These are phyloP conservation scores for Balamuthia mandrillaris DNA, from an alignment of 208 protist genomes.

Conservation along the genomic window DNA sequence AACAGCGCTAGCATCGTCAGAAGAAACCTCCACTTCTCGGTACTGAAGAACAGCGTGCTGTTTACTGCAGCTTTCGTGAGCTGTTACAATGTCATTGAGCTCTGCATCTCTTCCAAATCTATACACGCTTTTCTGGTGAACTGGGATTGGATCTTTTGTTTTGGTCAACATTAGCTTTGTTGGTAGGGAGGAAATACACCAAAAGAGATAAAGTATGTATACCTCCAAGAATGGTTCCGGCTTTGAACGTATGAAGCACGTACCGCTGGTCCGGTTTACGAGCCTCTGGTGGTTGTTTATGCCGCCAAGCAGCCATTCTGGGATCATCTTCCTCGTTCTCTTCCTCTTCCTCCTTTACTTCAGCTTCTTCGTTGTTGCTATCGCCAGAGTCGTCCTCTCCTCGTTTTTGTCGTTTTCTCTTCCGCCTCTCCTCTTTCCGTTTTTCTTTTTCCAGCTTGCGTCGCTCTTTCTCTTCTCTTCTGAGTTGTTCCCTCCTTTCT, in stretches of 20 bases:
- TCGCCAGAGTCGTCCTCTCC: background rate
- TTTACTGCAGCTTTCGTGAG: slow-evolving; percentile 36
- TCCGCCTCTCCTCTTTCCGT: slow-evolving; percentile 8
- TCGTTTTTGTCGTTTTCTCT: too few species aligned
- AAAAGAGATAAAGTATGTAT: background rate
- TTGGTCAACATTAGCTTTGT: too few species aligned
- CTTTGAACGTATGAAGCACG: slow-evolving; percentile 30
- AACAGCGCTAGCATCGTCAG: too few species aligned
- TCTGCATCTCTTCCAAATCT: slow-evolving; percentile 30
- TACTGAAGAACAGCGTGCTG: slow-evolving; percentile 38
- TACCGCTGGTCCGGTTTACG: slow-evolving; percentile 16
- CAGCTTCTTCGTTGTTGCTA: background rate
- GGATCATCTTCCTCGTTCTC: background rate
- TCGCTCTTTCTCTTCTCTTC: slow-evolving; percentile 27
- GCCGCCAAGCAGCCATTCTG: background rate
- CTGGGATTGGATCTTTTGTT: too few species aligned
- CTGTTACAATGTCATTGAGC: slow-evolving; percentile 7
- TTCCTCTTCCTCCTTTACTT: background rate
- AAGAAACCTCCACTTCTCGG: background rate
- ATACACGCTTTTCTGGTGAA: slow-evolving; percentile 9
- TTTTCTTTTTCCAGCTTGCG: slow-evolving; percentile 3
- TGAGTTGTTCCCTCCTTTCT: slow-evolving; percentile 22
- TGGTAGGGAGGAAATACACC: too few species aligned
- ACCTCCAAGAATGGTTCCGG: background rate
- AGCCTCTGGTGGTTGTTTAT: slow-evolving; percentile 25